Evolutionary conservation across 257 asterid genomes (phyloP).

Genomic region (Coffea canephora): DNA sequence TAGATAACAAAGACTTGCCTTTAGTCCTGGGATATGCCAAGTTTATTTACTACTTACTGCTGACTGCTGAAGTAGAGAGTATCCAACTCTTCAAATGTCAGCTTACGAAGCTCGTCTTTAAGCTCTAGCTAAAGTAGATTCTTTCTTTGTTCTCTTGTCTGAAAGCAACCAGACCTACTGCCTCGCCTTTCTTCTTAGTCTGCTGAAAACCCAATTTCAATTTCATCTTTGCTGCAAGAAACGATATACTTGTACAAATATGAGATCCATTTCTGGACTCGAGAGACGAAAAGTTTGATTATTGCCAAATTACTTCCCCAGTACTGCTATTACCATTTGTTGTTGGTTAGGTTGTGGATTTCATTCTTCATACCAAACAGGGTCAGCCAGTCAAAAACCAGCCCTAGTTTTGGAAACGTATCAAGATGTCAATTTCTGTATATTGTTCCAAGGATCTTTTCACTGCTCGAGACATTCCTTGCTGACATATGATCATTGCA

Average conservation of each 20-base stretch:
- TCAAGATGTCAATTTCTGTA: conserved; percentile 1
- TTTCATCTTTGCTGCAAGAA: not conserved
- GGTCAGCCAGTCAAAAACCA: not conserved
- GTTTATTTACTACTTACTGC: no score
- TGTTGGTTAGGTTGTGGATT: no score
- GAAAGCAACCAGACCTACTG: not conserved
- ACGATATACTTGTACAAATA: not conserved
- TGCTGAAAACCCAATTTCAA: not conserved
- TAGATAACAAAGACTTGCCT: not conserved
- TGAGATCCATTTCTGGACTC: not conserved
- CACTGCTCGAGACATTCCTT: conserved; percentile 7
- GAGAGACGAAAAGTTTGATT: not conserved
- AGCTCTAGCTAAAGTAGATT: no score
- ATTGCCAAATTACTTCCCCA: not conserved
- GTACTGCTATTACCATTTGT: not conserved
- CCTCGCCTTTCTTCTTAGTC: not conserved
- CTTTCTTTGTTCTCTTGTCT: no score
- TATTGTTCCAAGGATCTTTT: not conserved
- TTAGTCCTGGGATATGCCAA: no score
- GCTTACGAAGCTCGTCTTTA: no score
- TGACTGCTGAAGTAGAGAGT: no score
- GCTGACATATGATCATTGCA: not conserved
- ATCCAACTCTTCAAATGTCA: no score
- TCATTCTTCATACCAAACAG: not conserved
- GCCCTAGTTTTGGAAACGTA: not conserved